Base-by-base conservation (phyloP, 345 rosid genomes). In the Citropsis articulata region DNA sequence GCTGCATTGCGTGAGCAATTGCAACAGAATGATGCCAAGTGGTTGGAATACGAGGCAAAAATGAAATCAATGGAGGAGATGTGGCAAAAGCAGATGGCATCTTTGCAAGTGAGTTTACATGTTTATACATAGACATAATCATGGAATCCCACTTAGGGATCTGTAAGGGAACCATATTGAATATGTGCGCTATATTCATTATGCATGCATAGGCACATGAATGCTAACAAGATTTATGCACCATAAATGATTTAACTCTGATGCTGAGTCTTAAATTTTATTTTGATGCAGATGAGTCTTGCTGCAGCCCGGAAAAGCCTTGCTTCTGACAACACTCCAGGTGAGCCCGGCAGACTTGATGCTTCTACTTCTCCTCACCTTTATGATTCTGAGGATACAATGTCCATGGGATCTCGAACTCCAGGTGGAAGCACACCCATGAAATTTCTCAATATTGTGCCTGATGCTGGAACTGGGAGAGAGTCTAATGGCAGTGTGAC, bases 41-140 rank as follows among this genome's bases (percentile, higher is more conserved):
- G 97, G 97, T 86, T 82, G 2, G 98, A 92, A 6, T 91, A 94
- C 21, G 98, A 96, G 87, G 82, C 82, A 50, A 96, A 87, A 84
- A 91, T 96, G 98, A 94, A 94, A 87, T 85, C 92, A 22, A 92
- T 91, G 97, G 99, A 96, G 86, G 98, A 94, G 77, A 87, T 87
- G 81, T 97, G 98, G 98, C 93, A 91, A 83, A 91, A 86, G 83
- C 98, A 97, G 84, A 91, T 97, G 94, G 81, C 87, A 12, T 89
- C 99, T 21, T 83, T 92, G 87, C 99, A 94, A 83, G 99, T 91
- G 77, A 87, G 91, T 72, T 73, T 69, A 71, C 68, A 69, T 55
- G 8, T 33, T 69, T 0, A 1, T 22, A 35, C 61, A 28, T 22
- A 12, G 24, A 21, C 0, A 5, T 33, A n/a, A 18, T 56, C 22